phyloP scores from a whole-genome alignment of 257 asterid genomes.

The Przewalskia tangutica region DNA sequence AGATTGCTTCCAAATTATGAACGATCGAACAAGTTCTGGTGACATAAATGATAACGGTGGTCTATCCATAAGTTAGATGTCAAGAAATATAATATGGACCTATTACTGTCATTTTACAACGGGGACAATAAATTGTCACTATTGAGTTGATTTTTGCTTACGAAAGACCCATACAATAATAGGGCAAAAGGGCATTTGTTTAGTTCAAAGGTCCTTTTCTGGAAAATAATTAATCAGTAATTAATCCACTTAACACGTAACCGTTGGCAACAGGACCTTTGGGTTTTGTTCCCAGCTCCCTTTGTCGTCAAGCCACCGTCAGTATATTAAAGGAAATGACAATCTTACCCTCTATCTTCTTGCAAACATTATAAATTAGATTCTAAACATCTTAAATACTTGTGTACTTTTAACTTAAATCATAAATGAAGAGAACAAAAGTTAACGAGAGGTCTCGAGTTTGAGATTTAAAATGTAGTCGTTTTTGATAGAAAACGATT shows the following conservation, averaged over 20 bases:
- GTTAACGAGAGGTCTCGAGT: neutral
- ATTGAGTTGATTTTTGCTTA: neutral
- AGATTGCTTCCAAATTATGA: too few relatives aligned
- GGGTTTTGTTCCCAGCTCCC: neutral
- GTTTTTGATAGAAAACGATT: too few relatives aligned
- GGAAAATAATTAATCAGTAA: conserved; percentile 12
- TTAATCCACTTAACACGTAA: conserved; percentile 1
- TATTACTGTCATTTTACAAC: neutral
- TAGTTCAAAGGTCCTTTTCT: conserved; percentile 29
- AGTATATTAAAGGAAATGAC: neutral
- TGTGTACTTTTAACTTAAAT: neutral
- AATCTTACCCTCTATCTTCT: neutral
- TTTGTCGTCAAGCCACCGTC: neutral
- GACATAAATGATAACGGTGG: neutral
- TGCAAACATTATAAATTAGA: neutral
- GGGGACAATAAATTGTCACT: neutral
- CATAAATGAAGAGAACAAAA: neutral
- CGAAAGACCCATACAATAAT: neutral
- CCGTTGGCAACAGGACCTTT: conserved; percentile 17
- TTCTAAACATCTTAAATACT: neutral
- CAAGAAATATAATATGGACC: too few relatives aligned
- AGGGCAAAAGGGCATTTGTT: neutral
- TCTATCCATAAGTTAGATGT: too few relatives aligned
- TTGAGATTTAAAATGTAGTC: neutral
- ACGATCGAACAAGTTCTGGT: neutral